Base-by-base conservation (phyloP, 2,329 filamentous ascomycete species). In the Dothidotthia symphoricarpi region DNA sequence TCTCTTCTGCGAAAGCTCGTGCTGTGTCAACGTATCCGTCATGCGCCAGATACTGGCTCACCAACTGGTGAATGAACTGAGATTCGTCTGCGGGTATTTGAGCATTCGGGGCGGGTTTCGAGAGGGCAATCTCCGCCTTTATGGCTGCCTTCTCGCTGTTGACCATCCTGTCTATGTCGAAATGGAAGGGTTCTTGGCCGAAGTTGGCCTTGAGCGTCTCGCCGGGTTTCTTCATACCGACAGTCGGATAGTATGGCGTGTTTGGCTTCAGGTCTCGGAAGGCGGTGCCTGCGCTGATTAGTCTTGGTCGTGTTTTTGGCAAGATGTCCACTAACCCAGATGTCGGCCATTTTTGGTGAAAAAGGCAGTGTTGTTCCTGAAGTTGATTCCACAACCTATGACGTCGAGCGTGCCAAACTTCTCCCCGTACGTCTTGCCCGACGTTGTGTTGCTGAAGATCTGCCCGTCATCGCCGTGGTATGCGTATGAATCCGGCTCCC, bases 11-110 rank as follows among this genome's bases (percentile, higher is more conserved):
- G 72, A 98, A 97, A 0, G 88, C 88, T 47, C 83, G 81, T 7
- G 90, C 90, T 0, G 91, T 95, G 51, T 96, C 91, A 6, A 96
- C 85, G 53, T 96, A 97, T 42, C 93, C 93, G 57, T 97, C 93
- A 54, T 97, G 91, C 25, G 90, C 86, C 11, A 98, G 73, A 52
- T 95, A 97, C 67, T 96, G 90, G 26, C 89, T 76, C 13, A 91
- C 82, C 39, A 97, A 72, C 53, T 86, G 80, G 61, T 96, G 89
- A 25, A 95, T 81, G 31, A 97, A 75, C 16, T 85, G 76, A 1
- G 81, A 83, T 66, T 96, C 91, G 44, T 78, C 80, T 46, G 86
- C 71, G 7, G 41, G 32, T 2, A 39, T 36, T 10, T 45, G 59
- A 48, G 51, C 50, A 22, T 46, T 49, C 16, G 43, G 41, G 12